Base-by-base conservation (phyloP, 202 grass and related monocot genomes). In the Carex arenaria region DNA sequence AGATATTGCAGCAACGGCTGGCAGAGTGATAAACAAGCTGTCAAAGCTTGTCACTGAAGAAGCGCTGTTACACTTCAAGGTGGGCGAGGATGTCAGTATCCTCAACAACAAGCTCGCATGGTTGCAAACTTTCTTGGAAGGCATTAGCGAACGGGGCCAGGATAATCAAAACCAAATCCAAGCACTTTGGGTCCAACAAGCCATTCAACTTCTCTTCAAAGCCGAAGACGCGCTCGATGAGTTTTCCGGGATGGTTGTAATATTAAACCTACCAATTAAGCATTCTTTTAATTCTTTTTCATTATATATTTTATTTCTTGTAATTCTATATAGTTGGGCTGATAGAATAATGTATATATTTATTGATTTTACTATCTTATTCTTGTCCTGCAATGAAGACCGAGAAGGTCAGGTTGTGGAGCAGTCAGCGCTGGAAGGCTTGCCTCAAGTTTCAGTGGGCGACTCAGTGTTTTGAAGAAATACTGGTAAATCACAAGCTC, bases 401-500 rank as follows among this genome's bases (percentile, higher is more conserved):
- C 2, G 15, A 68, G 32, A 68, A 68, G 34, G 17, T 17, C 32
- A 19, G 65, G 65, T 17, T 40, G 6, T 68, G 34, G 7, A 68
- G 34, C 15, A 10, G 9, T 10, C 2, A 34, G 65, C 12, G 3
- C 7, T 68, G 65, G 65, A 68, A 68, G 65, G 65, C 65, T n/a
- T 42, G 42, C 34, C 17, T 68, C 2, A 68, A 9, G 32, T 68
- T 68, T 42, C 65, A 68, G 26, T 26, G 26, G 26, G 26, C 26
- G 26, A 26, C 26, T 26, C 26, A 26, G 65, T 68, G 65, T 40
- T 68, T 68, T 68, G 34, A 38, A 68, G 5, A 68, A 17, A 40
- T 68, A n/a, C 65, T 68, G 65, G 65, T 68, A 68, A 68, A 68
- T 42, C 65, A 68, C 14, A 68, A 68, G 32, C 17, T 68, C 32